Base-by-base conservation (phyloP, 108 stramenopile species). In the Fragilaria crotonensis region DNA sequence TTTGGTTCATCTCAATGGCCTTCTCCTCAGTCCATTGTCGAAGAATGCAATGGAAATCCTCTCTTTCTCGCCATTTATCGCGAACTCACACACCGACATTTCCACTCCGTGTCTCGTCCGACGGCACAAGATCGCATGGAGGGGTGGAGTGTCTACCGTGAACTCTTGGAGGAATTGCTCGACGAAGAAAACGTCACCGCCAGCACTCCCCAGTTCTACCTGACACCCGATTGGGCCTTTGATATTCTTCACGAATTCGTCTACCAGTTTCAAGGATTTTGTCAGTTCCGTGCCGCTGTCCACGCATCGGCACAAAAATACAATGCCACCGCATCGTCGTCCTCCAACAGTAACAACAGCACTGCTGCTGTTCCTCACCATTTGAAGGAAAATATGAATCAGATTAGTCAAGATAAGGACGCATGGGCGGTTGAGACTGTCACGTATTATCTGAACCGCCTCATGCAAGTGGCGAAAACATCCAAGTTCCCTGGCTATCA, bases 181-280 rank as follows among this genome's bases (percentile, higher is more conserved):
- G 70, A 60, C 22, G 76, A 80, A 33, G 73, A 74, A 5, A 66
- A 64, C 30, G 74, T 52, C n/a, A 17, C 56, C 5, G 45, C 61
- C 20, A 30, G 68, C 18, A 63, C 63, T 22, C 46, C 79, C 41
- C 66, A 73, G 23, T 70, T 96, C 18, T 84, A 82, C 57, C 75
- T 99, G 45, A 62, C 95, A 9, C 84, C 95, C 9, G 83, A 85
- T 59, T 99, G 99, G 99, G 82, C 93, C 45, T 98, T 97, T 73
- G 97, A 99, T 78, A 88, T 99, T 52, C 62, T 97, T 36, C 90
- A 99, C 68, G 99, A 99, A 78, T 99, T 98, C 59, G 89, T 97
- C 9, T 99, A 98, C 72, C 87, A 93, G 57, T 99, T 97, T 64
- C 97, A 99, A 75, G 90, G 91, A 56, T 97, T 96, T 63, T 97